Conservation (phyloP, 2,329 filamentous ascomycete species). For the Cryphonectria parasitica region DNA sequence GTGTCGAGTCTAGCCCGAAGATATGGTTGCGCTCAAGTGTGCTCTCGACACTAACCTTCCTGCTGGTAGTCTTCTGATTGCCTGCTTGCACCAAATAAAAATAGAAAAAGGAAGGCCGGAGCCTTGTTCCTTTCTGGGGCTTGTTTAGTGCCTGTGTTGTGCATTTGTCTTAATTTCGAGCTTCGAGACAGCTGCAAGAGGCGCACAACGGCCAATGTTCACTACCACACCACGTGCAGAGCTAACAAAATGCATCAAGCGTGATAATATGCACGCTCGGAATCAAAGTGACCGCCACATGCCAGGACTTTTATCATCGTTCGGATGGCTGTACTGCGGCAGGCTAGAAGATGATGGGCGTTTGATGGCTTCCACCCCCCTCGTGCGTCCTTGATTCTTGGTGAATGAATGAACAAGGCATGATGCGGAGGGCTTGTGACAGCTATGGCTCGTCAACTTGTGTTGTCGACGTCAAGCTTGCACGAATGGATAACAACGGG, state of each 20-base stretch:
- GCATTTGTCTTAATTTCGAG: background rate
- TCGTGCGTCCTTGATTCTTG: background rate
- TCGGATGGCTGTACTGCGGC: background rate
- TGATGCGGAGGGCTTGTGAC: background rate
- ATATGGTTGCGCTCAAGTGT: conserved; percentile 17
- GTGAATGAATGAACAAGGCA: background rate
- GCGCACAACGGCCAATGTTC: background rate
- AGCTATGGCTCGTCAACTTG: background rate
- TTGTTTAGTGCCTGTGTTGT: background rate
- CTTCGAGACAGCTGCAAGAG: background rate
- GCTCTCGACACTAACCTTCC: conserved; percentile 23
- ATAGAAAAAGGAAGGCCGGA: background rate
- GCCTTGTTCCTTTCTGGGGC: background rate
- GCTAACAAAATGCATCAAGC: conserved; percentile 26
- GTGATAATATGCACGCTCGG: conserved; percentile 23
- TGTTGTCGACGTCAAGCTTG: background rate
- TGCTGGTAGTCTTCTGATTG: background rate
- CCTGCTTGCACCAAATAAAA: background rate
- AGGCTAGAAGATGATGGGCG: background rate
- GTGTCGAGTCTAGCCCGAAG: conserved; percentile 19
- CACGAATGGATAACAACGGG: background rate
- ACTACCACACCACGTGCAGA: conserved; percentile 2
- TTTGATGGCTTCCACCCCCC: background rate
- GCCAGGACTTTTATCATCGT: background rate
- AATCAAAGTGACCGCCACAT: conserved; percentile 4